These are phyloP conservation scores for Capsaspora owczarzaki DNA, from an alignment of 78 protist species.

Conservation along the genomic window DNA sequence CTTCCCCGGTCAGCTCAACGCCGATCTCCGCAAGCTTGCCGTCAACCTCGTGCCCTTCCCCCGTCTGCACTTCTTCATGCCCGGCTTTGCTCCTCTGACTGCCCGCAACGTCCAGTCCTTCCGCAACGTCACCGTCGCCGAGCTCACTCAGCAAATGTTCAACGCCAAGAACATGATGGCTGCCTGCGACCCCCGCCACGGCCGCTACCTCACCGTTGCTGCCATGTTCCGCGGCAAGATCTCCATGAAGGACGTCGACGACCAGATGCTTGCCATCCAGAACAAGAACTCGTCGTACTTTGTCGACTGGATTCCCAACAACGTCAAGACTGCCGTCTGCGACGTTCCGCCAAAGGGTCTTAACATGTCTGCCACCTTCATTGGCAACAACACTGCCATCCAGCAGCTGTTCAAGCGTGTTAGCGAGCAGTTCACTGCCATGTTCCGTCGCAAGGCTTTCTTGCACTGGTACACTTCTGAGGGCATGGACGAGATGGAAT, in stretches of 20 bases:
- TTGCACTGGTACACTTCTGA: slow-evolving; percentile 98
- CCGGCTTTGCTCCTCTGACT: slow-evolving; percentile 94
- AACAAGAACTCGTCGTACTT: slow-evolving; percentile 90
- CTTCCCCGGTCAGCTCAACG: slow-evolving; percentile 95
- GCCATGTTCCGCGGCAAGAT: slow-evolving; percentile 95
- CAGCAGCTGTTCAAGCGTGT: slow-evolving; percentile 97
- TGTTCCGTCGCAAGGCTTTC: slow-evolving; percentile 98
- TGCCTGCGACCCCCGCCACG: slow-evolving; percentile 96
- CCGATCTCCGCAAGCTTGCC: slow-evolving; percentile 94
- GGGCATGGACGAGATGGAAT: slow-evolving; percentile 99
- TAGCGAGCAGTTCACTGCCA: slow-evolving; percentile 87
- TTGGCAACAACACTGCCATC: slow-evolving; percentile 96
- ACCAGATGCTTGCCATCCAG: slow-evolving; percentile 85
- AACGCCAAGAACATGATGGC: slow-evolving; percentile 98
- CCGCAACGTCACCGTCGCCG: slow-evolving; percentile 90
- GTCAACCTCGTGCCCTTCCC: slow-evolving; percentile 99
- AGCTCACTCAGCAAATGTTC: slow-evolving; percentile 97
- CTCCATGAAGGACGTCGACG: slow-evolving; percentile 95
- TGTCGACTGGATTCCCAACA: slow-evolving; percentile 99
- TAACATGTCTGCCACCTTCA: slow-evolving; percentile 93
- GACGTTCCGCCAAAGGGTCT: slow-evolving; percentile 94
- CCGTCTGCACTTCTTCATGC: slow-evolving; percentile 97
- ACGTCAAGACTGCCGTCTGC: slow-evolving; percentile 93
- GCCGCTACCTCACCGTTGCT: slow-evolving; percentile 93
- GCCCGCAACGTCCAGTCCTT: slow-evolving; percentile 66